Evolutionary conservation across 2,329 filamentous ascomycete species (phyloP).

Genomic region (Fusarium pininemorale): DNA sequence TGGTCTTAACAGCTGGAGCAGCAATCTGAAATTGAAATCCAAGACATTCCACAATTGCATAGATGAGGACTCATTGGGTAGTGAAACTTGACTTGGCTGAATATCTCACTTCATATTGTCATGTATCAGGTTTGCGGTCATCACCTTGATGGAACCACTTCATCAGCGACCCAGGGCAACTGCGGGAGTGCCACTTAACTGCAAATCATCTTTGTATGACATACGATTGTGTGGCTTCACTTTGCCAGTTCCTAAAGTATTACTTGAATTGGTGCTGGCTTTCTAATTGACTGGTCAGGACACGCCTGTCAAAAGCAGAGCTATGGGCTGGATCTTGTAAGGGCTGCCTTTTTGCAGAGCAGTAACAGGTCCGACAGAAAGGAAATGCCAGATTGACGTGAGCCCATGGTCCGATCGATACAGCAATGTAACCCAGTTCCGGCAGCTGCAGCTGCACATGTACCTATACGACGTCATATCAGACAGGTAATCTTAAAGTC

Average conservation of each 20-base stretch:
- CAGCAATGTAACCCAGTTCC: neutral
- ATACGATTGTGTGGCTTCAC: neutral
- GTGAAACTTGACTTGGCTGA: neutral
- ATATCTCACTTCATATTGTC: conserved; percentile 25
- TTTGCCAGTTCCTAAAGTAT: neutral
- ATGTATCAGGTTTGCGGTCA: conserved; percentile 8
- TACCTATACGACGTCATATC: neutral
- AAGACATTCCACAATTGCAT: neutral
- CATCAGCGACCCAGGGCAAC: conserved; percentile 9
- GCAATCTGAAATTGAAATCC: neutral
- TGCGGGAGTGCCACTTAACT: conserved; percentile 16
- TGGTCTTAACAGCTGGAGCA: neutral
- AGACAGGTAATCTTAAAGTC: neutral
- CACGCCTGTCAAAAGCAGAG: conserved; percentile 7
- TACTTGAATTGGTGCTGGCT: neutral
- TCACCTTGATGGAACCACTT: conserved; percentile 2
- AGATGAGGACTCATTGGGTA: neutral
- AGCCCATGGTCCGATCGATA: conserved; percentile 10
- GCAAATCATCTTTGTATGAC: neutral
- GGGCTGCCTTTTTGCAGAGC: neutral
- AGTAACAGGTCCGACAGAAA: neutral
- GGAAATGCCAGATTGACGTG: conserved; percentile 18
- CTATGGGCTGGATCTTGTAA: conserved; percentile 24
- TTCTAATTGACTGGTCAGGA: conserved; percentile 1
- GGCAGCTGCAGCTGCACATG: conserved; percentile 2